Evolutionary conservation across 768 basidiomycete genomes (phyloP).

Genomic region (Termitomyces titanicus): DNA sequence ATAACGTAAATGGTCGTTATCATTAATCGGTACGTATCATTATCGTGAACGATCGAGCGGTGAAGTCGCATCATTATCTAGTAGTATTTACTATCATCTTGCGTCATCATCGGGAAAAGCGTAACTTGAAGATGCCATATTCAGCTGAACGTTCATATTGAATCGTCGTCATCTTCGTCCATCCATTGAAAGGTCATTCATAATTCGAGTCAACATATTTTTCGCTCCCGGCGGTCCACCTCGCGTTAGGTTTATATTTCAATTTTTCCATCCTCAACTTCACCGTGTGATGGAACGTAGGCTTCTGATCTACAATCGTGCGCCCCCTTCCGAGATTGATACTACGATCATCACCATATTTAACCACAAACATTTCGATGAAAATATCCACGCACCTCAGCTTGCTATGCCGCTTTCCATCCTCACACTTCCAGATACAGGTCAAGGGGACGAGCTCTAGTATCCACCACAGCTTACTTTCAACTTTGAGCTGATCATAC

Average conservation of each 20-base stretch:
- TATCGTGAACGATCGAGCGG: background rate
- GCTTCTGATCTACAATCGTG: constrained; percentile 37
- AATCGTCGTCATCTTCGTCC: background rate
- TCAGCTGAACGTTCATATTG: background rate
- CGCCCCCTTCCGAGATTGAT: constrained; percentile 45
- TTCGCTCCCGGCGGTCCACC: constrained; percentile 44
- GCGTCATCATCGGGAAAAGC: background rate
- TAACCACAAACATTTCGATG: background rate
- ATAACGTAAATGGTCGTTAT: background rate
- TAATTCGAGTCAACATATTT: constrained; percentile 42
- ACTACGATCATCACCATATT: background rate
- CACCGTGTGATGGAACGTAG: constrained; percentile 64
- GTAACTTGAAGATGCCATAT: background rate
- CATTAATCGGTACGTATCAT: background rate
- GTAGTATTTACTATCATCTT: background rate
- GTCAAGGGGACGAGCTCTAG: constrained; percentile 60
- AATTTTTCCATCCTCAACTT: constrained; percentile 49
- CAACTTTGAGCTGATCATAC: constrained; percentile 45
- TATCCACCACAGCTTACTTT: constrained; percentile 58
- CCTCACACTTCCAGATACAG: constrained; percentile 54
- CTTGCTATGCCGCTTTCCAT: constrained; percentile 49
- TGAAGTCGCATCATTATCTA: background rate
- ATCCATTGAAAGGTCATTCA: background rate
- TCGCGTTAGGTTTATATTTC: constrained; percentile 60
- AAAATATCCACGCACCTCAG: constrained; percentile 45